Evolutionary conservation across 192 early-diverging fungal species (phyloP).

Genomic region (Phlyctochytrium planicorne): DNA sequence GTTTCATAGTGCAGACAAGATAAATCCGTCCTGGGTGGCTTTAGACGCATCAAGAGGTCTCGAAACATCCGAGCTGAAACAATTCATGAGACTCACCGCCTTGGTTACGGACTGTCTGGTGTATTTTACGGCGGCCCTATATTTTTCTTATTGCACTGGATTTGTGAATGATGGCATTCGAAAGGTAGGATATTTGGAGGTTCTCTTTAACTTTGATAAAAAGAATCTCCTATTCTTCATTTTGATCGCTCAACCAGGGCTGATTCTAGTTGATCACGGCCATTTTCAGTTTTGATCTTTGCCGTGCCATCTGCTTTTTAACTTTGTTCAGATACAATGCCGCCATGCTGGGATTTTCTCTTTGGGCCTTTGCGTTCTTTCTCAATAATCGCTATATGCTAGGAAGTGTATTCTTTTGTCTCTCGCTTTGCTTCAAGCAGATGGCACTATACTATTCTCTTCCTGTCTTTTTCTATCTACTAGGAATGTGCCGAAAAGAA

Average conservation of each 20-base stretch:
- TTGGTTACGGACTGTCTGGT: constrained; percentile 71
- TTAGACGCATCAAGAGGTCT: constrained; percentile 81
- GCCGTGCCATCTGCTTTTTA: neutral
- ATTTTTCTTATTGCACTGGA: neutral
- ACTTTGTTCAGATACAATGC: constrained; percentile 78
- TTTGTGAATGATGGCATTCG: neutral
- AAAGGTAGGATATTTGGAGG: neutral
- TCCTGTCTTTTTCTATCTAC: constrained; percentile 84
- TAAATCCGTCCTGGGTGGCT: constrained; percentile 84
- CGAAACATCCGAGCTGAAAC: constrained; percentile 69
- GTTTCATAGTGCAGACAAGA: constrained; percentile 59
- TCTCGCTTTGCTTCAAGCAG: constrained; percentile 89
- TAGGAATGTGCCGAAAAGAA: constrained; percentile 67
- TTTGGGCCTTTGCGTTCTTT: constrained; percentile 75
- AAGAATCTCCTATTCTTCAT: constrained; percentile 50
- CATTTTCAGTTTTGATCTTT: constrained; percentile 78
- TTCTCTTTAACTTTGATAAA: too few species aligned
- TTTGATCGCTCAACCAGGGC: constrained; percentile 76
- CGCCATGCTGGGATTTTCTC: constrained; percentile 90
- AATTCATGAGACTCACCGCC: constrained; percentile 91
- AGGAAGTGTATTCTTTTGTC: constrained; percentile 79
- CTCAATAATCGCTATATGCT: constrained; percentile 58
- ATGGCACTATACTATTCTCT: constrained; percentile 96
- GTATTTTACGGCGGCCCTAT: constrained; percentile 60
- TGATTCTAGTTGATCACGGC: constrained; percentile 94